A percentile compares a stretch with the other conserved stretches of the same genome.
These are phyloP conservation scores for Floccularia luteovirens DNA, from an alignment of 768 basidiomycete genomes.

Conservation along the genomic window DNA sequence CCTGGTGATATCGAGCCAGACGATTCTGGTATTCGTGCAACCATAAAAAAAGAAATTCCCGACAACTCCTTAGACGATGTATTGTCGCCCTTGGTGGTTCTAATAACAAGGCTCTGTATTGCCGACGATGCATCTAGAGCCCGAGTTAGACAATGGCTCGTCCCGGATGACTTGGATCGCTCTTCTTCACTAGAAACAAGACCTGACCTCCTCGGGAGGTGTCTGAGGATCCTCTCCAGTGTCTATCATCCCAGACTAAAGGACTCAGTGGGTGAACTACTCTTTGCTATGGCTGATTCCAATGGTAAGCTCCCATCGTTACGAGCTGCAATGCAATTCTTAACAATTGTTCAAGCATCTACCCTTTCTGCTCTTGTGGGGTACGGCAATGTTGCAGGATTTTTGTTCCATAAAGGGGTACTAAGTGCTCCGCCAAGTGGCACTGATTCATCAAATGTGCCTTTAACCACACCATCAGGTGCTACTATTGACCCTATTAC, in stretches of 20 bases:
- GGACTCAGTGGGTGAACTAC: conserved; percentile 76
- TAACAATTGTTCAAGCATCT: conserved; percentile 33
- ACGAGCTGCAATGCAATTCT: background rate
- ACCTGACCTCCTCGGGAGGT: conserved; percentile 67
- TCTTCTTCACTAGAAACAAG: conserved; percentile 68
- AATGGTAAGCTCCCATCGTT: conserved; percentile 35
- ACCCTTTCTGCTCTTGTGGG: conserved; percentile 75
- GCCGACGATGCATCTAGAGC: conserved; percentile 52
- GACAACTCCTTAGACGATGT: conserved; percentile 69
- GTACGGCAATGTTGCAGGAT: conserved; percentile 94
- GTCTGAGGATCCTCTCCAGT: conserved; percentile 67
- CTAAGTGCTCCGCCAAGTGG: conserved; percentile 46
- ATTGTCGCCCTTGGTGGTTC: conserved; percentile 66
- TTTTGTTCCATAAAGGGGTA: conserved; percentile 88
- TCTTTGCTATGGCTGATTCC: conserved; percentile 77
- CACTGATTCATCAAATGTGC: conserved; percentile 18
- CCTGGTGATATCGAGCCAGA: conserved; percentile 60
- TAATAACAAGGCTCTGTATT: conserved; percentile 64
- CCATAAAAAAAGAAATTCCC: conserved; percentile 34
- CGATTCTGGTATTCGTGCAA: conserved; percentile 49
- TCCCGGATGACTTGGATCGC: conserved; percentile 79
- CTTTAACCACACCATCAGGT: conserved; percentile 25
- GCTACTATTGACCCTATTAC: conserved; percentile 79
- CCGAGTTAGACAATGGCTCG: conserved; percentile 57
- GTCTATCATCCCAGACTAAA: conserved; percentile 71